phyloP scores from a whole-genome alignment of 75 land plant species.

The Sequoia sempervirens region DNA sequence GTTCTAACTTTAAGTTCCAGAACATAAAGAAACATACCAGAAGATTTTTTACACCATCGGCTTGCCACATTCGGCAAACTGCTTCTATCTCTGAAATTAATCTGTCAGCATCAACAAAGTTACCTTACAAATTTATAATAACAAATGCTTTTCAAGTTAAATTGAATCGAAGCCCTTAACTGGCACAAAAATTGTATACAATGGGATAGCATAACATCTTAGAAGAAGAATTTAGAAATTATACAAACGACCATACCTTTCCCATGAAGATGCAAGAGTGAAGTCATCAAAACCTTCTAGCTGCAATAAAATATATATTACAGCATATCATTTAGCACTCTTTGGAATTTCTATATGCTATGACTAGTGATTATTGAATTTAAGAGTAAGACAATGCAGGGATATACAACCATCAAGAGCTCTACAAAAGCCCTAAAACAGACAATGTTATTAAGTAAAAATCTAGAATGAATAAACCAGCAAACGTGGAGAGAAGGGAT shows the following conservation, averaged over 20 bases:
- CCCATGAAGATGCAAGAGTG: conserved; percentile 97
- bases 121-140: background rate
- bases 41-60: conserved; percentile 48
- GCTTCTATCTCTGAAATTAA: conserved; percentile 45
- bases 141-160: background rate
- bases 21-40: conserved; percentile 41
- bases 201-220: background rate
- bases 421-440: background rate
- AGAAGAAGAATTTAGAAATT: background rate
- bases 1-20: background rate
- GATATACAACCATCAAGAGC: background rate
- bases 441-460: background rate
- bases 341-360: background rate
- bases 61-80: conserved; percentile 67
- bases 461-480: background rate
- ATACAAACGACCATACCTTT: conserved; percentile 55
- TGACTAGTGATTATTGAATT: background rate
- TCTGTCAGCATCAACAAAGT: background rate
- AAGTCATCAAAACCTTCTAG: conserved; percentile 93
- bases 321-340: background rate
- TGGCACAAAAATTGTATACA: background rate
- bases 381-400: background rate
- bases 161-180: background rate
- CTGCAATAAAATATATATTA: conserved; percentile 27
- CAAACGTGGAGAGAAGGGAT: background rate